Conservation (phyloP, 768 basidiomycete genomes). For the Galerina sulciceps region DNA sequence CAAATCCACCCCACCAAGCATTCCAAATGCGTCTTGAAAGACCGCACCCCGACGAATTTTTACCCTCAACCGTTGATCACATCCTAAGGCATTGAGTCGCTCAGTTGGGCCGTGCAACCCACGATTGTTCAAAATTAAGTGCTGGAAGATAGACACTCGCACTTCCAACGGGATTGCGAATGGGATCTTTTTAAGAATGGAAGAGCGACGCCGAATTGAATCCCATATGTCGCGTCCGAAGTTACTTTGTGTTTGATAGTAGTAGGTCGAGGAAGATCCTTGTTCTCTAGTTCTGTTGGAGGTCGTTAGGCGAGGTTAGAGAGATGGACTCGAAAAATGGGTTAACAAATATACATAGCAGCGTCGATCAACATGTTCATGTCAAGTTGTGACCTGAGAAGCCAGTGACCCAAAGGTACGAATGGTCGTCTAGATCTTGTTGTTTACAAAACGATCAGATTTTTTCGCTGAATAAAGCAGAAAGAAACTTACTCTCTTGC, state of each 20-base stretch:
- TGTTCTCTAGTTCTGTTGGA: constrained; percentile 13
- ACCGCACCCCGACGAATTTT: constrained; percentile 78
- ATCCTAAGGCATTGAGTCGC: constrained; percentile 18
- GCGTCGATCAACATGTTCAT: constrained; percentile 79
- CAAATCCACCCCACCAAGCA: constrained; percentile 75
- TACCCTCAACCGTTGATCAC: constrained; percentile 37
- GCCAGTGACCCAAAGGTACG: constrained; percentile 85
- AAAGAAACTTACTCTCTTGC: constrained; percentile 29
- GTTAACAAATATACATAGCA: constrained; percentile 64
- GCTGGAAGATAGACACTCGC: constrained; percentile 86
- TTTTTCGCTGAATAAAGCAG: background rate
- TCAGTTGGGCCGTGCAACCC: constrained; percentile 12
- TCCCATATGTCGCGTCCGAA: constrained; percentile 73
- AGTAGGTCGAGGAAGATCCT: constrained; percentile 9
- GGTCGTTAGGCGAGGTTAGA: background rate
- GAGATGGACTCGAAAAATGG: background rate
- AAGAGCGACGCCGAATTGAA: constrained; percentile 81
- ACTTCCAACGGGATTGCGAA: constrained; percentile 93
- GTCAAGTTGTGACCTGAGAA: constrained; percentile 55
- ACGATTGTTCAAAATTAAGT: constrained; percentile 60
- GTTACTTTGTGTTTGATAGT: constrained; percentile 13
- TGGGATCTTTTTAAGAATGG: constrained; percentile 93
- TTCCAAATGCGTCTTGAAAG: constrained; percentile 92
- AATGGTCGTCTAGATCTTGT: constrained; percentile 83
- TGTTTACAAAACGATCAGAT: background rate